Evolutionary conservation across 805 yeast species (phyloP).

Genomic region (Nakazawaea ishiwadae): DNA sequence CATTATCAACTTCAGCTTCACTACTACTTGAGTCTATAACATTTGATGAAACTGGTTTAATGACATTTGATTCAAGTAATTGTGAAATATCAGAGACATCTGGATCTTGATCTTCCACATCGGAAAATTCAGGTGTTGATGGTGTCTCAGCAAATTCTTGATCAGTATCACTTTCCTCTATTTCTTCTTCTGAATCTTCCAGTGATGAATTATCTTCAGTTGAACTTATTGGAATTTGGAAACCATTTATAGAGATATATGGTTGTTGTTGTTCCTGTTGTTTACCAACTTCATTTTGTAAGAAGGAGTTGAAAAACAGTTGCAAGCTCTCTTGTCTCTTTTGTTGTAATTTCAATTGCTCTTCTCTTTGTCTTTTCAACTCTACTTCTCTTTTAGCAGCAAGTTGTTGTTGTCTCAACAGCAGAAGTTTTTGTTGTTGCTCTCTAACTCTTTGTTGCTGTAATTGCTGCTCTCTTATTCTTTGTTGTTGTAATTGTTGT

Average conservation of each 20-base stretch:
- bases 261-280: background rate
- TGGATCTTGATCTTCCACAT: conserved; percentile 6
- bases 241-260: background rate
- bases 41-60: background rate
- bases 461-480: background rate
- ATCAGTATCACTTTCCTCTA: conserved; percentile 1
- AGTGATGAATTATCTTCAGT: background rate
- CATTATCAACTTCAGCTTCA: background rate
- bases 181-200: background rate
- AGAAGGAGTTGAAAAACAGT: conserved; percentile 1
- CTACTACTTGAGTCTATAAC: no score
- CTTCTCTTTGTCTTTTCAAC: background rate
- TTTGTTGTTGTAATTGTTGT: background rate
- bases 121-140: conserved; percentile 1
- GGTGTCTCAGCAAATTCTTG: background rate
- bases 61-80: background rate
- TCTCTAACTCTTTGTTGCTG: background rate
- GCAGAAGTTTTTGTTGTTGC: background rate
- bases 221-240: background rate
- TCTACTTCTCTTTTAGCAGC: background rate
- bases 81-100: conserved; percentile 7
- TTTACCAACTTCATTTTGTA: background rate
- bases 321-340: conserved; percentile 3
- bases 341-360: background rate
- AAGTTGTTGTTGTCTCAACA: background rate